A percentile compares a stretch with the other conserved stretches of the same genome.
phyloP scores from a whole-genome alignment of 805 yeast species.

The Candida tammaniensis region DNA sequence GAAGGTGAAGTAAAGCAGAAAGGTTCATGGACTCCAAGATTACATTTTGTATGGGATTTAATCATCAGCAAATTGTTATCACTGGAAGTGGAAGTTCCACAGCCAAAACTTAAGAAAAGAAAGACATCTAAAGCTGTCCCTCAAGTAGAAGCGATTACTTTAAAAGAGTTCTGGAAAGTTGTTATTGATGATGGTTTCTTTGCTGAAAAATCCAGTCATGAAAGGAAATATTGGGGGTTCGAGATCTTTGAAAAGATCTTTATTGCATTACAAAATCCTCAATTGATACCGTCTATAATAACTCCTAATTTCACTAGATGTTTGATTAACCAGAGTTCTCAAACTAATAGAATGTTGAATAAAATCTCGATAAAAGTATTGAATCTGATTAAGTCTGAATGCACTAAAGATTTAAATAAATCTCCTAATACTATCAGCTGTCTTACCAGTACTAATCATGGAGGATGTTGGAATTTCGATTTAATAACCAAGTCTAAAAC shows the following conservation, averaged over 20 bases:
- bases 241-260: conserved; percentile 60
- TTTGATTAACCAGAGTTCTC: conserved; percentile 72
- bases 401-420: conserved; percentile 36
- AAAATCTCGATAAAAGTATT: conserved; percentile 60
- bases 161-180: conserved; percentile 72
- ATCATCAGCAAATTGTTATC: conserved; percentile 45
- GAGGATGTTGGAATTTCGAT: conserved; percentile 72
- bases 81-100: conserved; percentile 17
- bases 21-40: conserved; percentile 69
- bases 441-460: conserved; percentile 28
- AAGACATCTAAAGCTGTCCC: conserved; percentile 18
- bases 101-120: conserved; percentile 19
- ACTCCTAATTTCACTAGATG: conserved; percentile 69
- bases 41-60: conserved; percentile 75
- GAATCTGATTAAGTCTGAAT: conserved; percentile 36
- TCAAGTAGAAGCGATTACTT: conserved; percentile 23
- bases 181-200: conserved; percentile 81
- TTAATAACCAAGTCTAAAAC: conserved; percentile 71
- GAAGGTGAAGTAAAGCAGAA: conserved; percentile 44
- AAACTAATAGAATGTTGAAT: conserved; percentile 61
- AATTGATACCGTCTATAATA: conserved; percentile 33
- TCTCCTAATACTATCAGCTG: conserved; percentile 31
- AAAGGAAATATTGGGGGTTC: conserved; percentile 84
- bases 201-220: conserved; percentile 72
- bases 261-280: conserved; percentile 14